Evolutionary conservation across 2,329 filamentous ascomycete genomes (phyloP).

Genomic region (Colletotrichum sp.): DNA sequence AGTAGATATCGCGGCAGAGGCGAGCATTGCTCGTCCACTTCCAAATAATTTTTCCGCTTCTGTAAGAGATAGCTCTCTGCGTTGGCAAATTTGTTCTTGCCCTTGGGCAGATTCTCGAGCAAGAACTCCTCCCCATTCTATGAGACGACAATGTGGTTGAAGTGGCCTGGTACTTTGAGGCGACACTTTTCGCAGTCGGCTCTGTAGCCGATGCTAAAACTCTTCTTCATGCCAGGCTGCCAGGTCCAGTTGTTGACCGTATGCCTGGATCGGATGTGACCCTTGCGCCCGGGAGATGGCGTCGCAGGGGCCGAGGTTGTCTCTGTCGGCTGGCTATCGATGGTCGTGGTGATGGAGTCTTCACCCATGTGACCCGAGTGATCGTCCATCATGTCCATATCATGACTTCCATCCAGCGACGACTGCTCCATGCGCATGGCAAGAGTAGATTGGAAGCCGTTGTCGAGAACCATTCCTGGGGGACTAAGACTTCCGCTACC

Average conservation of each 20-base stretch:
- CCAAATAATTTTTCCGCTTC: not conserved
- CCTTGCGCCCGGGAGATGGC: slow-evolving; percentile 55
- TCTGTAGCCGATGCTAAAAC: slow-evolving; percentile 79
- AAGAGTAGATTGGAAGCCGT: slow-evolving; percentile 36
- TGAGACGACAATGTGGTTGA: slow-evolving; percentile 78
- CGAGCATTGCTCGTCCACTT: not conserved
- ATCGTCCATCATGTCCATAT: slow-evolving; percentile 37
- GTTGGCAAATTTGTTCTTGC: not conserved
- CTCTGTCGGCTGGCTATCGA: slow-evolving; percentile 13
- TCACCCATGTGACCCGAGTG: not conserved
- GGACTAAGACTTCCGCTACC: slow-evolving; percentile 36
- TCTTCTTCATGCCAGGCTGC: slow-evolving; percentile 70
- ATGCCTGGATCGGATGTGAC: slow-evolving; percentile 63
- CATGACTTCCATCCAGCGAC: not conserved
- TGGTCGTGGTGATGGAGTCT: not conserved
- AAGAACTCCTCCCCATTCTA: slow-evolving; percentile 40
- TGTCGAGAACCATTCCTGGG: slow-evolving; percentile 36
- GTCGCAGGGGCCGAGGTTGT: slow-evolving; percentile 30
- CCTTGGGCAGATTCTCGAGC: not conserved
- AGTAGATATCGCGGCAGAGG: not conserved
- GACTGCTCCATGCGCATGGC: slow-evolving; percentile 37
- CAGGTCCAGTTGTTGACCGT: slow-evolving; percentile 66
- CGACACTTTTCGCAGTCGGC: slow-evolving; percentile 81
- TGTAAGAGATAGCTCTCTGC: not conserved
- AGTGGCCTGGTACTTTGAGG: slow-evolving; percentile 77